Evolutionary conservation across 345 rosid genomes (phyloP).

Genomic region (Tarenaya hassleriana): DNA sequence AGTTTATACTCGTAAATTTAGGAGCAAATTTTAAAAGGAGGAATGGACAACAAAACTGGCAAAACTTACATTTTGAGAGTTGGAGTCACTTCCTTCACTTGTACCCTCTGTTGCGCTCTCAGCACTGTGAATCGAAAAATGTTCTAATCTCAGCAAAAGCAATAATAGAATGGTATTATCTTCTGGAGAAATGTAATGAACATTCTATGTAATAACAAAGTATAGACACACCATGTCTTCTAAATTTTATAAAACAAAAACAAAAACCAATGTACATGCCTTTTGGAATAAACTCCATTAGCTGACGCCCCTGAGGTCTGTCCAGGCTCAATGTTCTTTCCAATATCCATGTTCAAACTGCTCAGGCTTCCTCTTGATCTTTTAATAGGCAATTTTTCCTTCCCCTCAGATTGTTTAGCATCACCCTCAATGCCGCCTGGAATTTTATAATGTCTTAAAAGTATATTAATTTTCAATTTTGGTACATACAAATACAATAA

Average conservation of each 20-base stretch:
- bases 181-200: constrained; percentile 7
- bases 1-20: background rate
- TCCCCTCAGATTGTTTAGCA: constrained; percentile 68
- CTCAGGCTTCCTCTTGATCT: constrained; percentile 98
- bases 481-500: too few species aligned
- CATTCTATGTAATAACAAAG: background rate
- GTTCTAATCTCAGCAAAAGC: constrained; percentile 26
- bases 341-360: constrained; percentile 85
- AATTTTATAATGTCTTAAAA: too few species aligned
- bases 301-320: constrained; percentile 71
- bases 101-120: constrained; percentile 94
- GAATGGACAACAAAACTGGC: background rate
- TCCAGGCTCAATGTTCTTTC: constrained; percentile 65
- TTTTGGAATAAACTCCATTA: constrained; percentile 79
- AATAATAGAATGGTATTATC: constrained; percentile 6
- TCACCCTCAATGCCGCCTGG: constrained; percentile 66
- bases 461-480: too few species aligned
- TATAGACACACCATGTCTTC: background rate
- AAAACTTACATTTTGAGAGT: constrained; percentile 76
- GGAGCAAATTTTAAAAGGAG: constrained; percentile 3
- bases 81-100: constrained; percentile 95
- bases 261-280: constrained; percentile 40
- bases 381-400: constrained; percentile 95
- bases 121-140: constrained; percentile 40
- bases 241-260: constrained; percentile 10